Evolutionary conservation across 2,329 filamentous ascomycete genomes (phyloP), one percentile per base, ranked within the genome.

Genomic region (Fusarium sp.): DNA sequence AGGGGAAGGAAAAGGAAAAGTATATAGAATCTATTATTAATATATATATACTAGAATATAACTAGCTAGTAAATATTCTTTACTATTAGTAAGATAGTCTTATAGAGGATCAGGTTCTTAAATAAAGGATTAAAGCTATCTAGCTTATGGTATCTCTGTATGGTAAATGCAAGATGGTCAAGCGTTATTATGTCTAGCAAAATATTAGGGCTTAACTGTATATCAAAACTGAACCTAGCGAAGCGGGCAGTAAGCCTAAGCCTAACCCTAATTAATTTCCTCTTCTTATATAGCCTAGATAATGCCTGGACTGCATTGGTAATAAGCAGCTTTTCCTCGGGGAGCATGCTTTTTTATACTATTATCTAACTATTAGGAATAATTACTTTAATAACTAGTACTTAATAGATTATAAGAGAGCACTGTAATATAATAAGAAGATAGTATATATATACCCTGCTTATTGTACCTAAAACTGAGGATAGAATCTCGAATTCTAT

Each of bases 11-110:
- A 31, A 53, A 68, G 45, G 70, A 75, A 31, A 64, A 77, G 58
- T 78, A 77, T 45, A 36, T 26, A 10, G 53, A 75, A 42, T 75
- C 63, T 24, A 39, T 38, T 5, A 75, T 76, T 26, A 16, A 77
- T 61, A 42, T 78, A 12, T 6, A 36, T 36, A 77, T 77, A 41
- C 22, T 22, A 41, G 38, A 41, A 41, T 22, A 22, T 22, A 7
- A 41, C 38, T 13, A 22, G 38, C 38, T 41, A 41, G 38, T 13
- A 15, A 41, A 41, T 41, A 41, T 41, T 41, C 38, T 41, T 41
- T 41, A 13, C 7, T 8, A 41, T 41, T 22, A 41, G 38, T 22
- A 22, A 1, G 22, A 41, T 41, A 22, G 38, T 10, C 38, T 41
- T 1, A 41, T 13, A 10, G 38, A 41, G 38, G 22, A 41, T 41